Percentiles rank a stretch among this genome's conserved stretches.
These are phyloP conservation scores for Lyophyllum semitale DNA, from an alignment of 768 basidiomycete genomes.

Conservation along the genomic window DNA sequence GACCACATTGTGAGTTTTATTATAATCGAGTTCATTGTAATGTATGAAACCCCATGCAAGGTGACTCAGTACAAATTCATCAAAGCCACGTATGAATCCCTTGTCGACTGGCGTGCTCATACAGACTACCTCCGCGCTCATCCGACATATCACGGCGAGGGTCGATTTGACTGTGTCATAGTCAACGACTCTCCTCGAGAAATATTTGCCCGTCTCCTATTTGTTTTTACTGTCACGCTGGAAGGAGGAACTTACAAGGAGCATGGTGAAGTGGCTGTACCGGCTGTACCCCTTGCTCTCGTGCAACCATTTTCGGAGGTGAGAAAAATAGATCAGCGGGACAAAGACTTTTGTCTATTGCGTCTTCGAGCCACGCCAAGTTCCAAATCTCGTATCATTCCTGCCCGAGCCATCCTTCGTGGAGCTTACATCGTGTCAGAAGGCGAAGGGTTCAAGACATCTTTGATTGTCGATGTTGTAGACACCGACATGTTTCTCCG, in stretches of 20 bases:
- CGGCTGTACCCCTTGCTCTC: background rate
- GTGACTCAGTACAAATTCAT: background rate
- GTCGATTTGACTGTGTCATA: constrained; percentile 3
- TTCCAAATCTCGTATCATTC: background rate
- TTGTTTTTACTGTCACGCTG: constrained; percentile 1
- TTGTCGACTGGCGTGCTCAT: constrained; percentile 1
- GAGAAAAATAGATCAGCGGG: background rate
- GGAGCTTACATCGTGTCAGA: constrained; percentile 3
- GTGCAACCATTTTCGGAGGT: background rate
- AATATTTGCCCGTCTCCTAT: background rate
- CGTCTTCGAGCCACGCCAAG: background rate
- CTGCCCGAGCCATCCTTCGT: background rate
- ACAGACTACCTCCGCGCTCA: background rate
- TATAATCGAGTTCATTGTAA: background rate
- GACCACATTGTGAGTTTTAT: too few species aligned
- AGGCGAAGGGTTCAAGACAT: background rate
- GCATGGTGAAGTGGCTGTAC: too few species aligned
- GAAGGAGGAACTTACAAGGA: background rate
- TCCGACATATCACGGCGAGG: background rate
- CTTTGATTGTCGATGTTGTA: background rate
- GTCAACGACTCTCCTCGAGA: background rate
- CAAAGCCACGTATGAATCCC: constrained; percentile 1
- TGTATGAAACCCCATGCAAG: background rate
- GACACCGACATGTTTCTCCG: constrained; percentile 2
- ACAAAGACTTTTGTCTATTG: constrained; percentile 1